Percentiles rank a stretch among this genome's conserved stretches.
Conservation (phyloP, 2,329 filamentous ascomycete species). For the Penicillium hordei region DNA sequence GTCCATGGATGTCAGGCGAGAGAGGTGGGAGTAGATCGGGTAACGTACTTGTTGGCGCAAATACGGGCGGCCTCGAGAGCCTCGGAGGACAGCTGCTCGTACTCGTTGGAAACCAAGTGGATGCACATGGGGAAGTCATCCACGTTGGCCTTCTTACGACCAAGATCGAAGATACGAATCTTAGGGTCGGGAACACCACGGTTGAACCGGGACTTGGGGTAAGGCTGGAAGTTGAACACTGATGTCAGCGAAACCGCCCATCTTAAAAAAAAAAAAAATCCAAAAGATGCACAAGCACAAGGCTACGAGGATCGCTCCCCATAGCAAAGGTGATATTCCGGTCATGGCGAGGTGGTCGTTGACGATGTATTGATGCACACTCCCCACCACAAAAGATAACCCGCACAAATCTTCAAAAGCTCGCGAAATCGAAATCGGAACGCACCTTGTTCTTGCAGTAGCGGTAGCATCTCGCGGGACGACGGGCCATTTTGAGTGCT, state of each 20-base stretch:
- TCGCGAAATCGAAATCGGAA: conserved; percentile 29
- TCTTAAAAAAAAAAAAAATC: conserved; percentile 12
- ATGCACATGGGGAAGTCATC: conserved; percentile 99
- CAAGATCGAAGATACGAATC: conserved; percentile 97
- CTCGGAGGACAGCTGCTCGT: conserved; percentile 99
- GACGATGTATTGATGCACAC: conserved; percentile 7
- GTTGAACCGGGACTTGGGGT: conserved; percentile 99
- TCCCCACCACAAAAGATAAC: conserved; percentile 35
- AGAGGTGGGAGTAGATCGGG: not conserved
- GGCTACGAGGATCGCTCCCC: not conserved
- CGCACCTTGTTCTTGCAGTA: conserved; percentile 99
- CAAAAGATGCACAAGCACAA: not conserved
- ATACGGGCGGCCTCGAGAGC: conserved; percentile 99
- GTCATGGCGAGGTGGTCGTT: conserved; percentile 6
- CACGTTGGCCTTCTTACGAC: conserved; percentile 96
- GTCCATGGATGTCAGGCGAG: not conserved
- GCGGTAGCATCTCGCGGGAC: conserved; percentile 98
- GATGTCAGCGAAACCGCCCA: conserved; percentile 22
- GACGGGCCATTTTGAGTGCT: conserved; percentile 91
- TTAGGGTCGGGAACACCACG: conserved; percentile 85
- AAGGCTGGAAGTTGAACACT: conserved; percentile 61
- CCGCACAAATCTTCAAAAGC: conserved; percentile 28
- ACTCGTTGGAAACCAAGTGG: conserved; percentile 99
- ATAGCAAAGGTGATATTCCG: not conserved
- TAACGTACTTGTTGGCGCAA: conserved; percentile 93